Percentiles rank a stretch among this genome's conserved stretches.
Evolutionary conservation across 2,329 filamentous ascomycete genomes (phyloP).

Genomic region (Nothophaeocryptopus gaeumannii): DNA sequence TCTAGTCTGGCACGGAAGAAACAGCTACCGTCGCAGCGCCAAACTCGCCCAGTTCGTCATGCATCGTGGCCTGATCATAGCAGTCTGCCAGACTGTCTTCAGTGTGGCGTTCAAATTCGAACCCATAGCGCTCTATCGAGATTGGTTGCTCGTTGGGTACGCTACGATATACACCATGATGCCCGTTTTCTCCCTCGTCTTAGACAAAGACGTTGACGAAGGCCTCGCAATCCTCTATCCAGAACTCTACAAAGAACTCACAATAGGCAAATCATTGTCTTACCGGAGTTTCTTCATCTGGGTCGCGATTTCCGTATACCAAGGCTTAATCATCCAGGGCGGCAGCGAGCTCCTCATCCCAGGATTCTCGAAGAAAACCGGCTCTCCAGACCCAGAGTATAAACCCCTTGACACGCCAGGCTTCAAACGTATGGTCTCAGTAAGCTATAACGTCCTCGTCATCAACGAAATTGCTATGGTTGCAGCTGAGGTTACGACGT

Average conservation of each 20-base stretch:
- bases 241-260: constrained; percentile 97
- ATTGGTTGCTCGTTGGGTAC: constrained; percentile 96
- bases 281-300: constrained; percentile 96
- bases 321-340: constrained; percentile 94
- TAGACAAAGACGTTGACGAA: constrained; percentile 95
- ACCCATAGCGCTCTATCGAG: constrained; percentile 89
- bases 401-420: constrained; percentile 20
- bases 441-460: constrained; percentile 87
- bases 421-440: constrained; percentile 68
- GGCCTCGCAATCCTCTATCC: constrained; percentile 91
- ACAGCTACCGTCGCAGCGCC: constrained; percentile 92
- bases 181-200: constrained; percentile 87
- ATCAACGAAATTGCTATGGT: constrained; percentile 98
- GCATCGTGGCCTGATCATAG: constrained; percentile 91
- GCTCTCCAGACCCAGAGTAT: constrained; percentile 17
- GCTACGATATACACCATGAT: constrained; percentile 92
- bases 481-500: constrained; percentile 91
- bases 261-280: constrained; percentile 76
- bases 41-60: constrained; percentile 98
- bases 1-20: constrained; percentile 97
- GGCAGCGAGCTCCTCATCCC: constrained; percentile 83
- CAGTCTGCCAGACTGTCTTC: constrained; percentile 95
- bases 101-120: constrained; percentile 90
- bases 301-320: constrained; percentile 93
- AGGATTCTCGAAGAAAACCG: constrained; percentile 49